Base-by-base conservation (phyloP, 805 yeast genomes). In the Lipomyces mesembrius region DNA sequence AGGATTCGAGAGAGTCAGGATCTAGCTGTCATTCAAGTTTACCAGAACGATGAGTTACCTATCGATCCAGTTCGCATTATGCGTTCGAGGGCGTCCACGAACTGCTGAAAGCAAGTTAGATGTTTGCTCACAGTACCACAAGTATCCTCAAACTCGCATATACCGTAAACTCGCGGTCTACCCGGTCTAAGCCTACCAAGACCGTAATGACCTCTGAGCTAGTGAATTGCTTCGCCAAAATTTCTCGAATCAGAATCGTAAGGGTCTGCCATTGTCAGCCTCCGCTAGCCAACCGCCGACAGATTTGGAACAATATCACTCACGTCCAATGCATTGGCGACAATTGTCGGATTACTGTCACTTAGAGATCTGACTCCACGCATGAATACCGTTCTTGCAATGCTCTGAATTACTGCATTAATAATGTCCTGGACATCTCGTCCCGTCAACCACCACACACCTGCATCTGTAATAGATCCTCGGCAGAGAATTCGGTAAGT, bases 131-230 rank as follows among this genome's bases (percentile, higher is more conserved):
- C 34, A 25, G 25, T 25, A n/a, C 14, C n/a, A 9, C 25, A 29
- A 29, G 12, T 6, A 6, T 17, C 22, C 20, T 43, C 37, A 25
- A 14, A 20, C 25, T 17, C 17, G 54, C 49, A 39, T 37, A 29
- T 51, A 59, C 66, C 60, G 43, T 27, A 35, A 62, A 65, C 12
- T 61, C 66, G 34, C 57, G 59, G 51, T 78, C 79, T 17, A 79
- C 76, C 11, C 66, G 64, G 27, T 77, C 78, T 20, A 79, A 65
- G 2, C 83, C 82, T 0, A 79, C 77, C 14, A 80, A 67, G 3
- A 76, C 73, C 2, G 75, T 51, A 22, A 79, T 76, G 3, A 73
- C 66, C 22, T 78, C 80, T 0, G 77, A 60, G 27, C 75, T 71
- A 8, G 77, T 66, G 55, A 77, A 73, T 25, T 68, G 68, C 66